Evolutionary conservation across 345 rosid genomes (phyloP), one percentile per base, ranked within the genome.

Genomic region (Eucalyptus microcorys): DNA sequence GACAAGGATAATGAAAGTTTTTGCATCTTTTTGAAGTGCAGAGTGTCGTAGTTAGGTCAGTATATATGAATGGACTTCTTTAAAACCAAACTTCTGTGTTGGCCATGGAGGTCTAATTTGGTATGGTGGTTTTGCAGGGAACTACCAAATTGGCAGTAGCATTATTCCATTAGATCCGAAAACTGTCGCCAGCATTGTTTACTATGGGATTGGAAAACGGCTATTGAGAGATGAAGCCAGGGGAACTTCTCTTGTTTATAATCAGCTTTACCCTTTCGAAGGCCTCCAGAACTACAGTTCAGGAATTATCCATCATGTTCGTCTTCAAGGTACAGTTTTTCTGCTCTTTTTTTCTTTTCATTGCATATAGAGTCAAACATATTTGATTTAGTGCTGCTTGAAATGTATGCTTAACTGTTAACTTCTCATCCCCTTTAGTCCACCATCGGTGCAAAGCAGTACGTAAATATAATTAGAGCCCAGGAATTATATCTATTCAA

Each of bases 251-350:
- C 91, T 95, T 89, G 93, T 97, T 90, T 96, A 96, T 90, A 93
- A 34, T 92, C 97, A 93, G 89, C 91, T 92, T 80, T 94, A 96
- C 91, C 94, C 96, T 79, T 88, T 88, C 89, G 92, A 92, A 64
- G 96, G 95, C 48, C 92, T 92, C 89, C 92, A 93, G 87, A 95
- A 93, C 90, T 97, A 96, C 71, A 93, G 97, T 92, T 96, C 99
- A 66, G 99, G 99, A n/a, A 95, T 94, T 59, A 96, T 96, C 34
- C 99, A 97, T 91, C 98, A 93, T 50, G 99, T 95, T 90, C 96
- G 93, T 91, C 94, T 96, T 86, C 93, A 91, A 49, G 95, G 95
- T 93, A 94, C 8, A 2, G 47, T 21, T 76, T 71, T 76, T 76
- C 15, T 21, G 47, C 83, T 76, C 47, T 10, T 76, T 76, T 24